Evolutionary conservation across 2,329 filamentous ascomycete genomes (phyloP).

Genomic region (Curvularia sp.): DNA sequence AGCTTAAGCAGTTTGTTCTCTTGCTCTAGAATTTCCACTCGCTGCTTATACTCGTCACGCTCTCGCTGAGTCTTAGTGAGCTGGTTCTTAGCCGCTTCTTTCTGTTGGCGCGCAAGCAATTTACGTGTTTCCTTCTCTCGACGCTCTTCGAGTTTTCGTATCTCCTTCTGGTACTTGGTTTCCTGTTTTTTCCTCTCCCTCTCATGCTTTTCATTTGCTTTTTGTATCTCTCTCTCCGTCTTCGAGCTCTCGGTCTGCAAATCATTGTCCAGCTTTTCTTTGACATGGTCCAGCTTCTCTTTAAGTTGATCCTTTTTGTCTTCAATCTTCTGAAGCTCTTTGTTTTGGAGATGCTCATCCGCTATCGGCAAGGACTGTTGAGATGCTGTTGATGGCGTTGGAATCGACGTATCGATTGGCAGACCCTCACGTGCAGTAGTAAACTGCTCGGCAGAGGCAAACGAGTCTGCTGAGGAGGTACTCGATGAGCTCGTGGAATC

Average conservation of each 20-base stretch:
- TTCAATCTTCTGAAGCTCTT: constrained; percentile 69
- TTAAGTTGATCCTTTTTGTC: constrained; percentile 65
- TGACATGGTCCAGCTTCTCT: constrained; percentile 65
- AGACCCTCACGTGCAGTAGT: constrained; percentile 45
- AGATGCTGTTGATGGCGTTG: constrained; percentile 37
- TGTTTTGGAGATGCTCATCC: constrained; percentile 41
- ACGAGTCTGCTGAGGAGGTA: constrained; percentile 42
- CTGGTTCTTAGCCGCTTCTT: constrained; percentile 64
- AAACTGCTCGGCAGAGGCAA: constrained; percentile 55
- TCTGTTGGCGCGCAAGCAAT: constrained; percentile 67
- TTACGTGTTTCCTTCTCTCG: constrained; percentile 69
- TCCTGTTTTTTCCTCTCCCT: constrained; percentile 58
- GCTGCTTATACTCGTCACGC: constrained; percentile 54
- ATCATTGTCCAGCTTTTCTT: constrained; percentile 57
- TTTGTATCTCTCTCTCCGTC: constrained; percentile 62
- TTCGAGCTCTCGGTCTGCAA: constrained; percentile 37
- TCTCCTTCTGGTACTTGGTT: constrained; percentile 51
- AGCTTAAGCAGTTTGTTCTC: constrained; percentile 60
- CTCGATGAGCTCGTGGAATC: constrained; percentile 37
- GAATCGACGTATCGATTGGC: constrained; percentile 33
- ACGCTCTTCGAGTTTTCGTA: constrained; percentile 71
- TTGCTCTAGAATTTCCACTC: constrained; percentile 55
- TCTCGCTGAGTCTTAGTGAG: constrained; percentile 57
- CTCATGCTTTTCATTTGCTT: constrained; percentile 69
- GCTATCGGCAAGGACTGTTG: constrained; percentile 30